Evolutionary conservation across 495 filamentous ascomycete genomes (phyloP).

Genomic region (Hyaloscypha bicolor): DNA sequence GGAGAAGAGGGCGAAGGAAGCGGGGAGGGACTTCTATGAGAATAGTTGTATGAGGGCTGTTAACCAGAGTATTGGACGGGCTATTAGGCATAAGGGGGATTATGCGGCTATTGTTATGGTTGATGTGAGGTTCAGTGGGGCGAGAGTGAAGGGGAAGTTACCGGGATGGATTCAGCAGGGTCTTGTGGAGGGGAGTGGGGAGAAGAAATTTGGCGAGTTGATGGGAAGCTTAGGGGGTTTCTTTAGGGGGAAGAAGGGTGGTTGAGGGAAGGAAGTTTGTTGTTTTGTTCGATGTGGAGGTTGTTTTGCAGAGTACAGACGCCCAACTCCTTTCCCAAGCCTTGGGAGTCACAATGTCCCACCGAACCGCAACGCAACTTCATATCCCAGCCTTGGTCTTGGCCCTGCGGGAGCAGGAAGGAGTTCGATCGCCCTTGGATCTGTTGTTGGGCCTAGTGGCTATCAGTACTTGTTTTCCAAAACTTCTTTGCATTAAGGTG

Average conservation of each 20-base stretch:
- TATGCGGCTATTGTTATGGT: conserved; percentile 89
- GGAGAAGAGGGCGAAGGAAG: conserved; percentile 56
- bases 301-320: background rate
- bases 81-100: conserved; percentile 84
- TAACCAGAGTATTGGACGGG: conserved; percentile 93
- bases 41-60: conserved; percentile 96
- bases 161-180: conserved; percentile 84
- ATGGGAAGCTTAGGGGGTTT: conserved; percentile 59
- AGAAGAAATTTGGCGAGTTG: conserved; percentile 52
- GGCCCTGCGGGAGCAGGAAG: background rate
- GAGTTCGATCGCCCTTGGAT: background rate
- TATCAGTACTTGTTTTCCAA: background rate
- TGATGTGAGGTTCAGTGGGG: conserved; percentile 72
- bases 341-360: background rate
- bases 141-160: conserved; percentile 74
- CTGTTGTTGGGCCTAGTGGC: background rate
- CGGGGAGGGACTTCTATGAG: conserved; percentile 83
- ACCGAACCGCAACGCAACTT: background rate
- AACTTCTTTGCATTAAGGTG: background rate
- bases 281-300: background rate
- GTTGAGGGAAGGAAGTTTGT: background rate
- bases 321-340: background rate
- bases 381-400: background rate
- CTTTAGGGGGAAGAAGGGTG: conserved; percentile 49
- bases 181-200: conserved; percentile 48